Conservation (phyloP, 371 early-diverging fungal species). For the Mortierella sp. region DNA sequence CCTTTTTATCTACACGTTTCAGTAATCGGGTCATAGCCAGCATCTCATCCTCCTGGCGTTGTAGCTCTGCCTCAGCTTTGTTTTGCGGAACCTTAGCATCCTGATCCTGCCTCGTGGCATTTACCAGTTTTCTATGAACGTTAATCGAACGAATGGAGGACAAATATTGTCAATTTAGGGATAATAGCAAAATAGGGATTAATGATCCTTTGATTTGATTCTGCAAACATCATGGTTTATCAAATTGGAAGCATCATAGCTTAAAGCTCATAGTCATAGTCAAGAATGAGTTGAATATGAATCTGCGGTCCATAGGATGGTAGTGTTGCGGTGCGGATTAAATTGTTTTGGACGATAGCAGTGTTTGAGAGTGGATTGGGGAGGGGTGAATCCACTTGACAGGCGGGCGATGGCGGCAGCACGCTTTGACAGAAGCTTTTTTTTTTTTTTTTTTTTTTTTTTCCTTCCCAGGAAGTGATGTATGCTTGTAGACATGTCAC, state of each 20-base stretch:
- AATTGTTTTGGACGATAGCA: conserved; percentile 6
- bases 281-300: background rate
- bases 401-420: background rate
- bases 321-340: conserved; percentile 19
- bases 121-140: conserved; percentile 9
- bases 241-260: background rate
- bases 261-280: background rate
- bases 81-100: background rate
- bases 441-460: too few relatives aligned
- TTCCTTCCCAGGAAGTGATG: too few relatives aligned
- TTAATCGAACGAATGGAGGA: too few relatives aligned
- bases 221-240: background rate
- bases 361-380: background rate
- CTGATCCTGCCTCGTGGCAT: conserved; percentile 3
- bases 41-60: conserved; percentile 50
- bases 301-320: background rate
- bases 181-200: too few relatives aligned
- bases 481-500: conserved; percentile 3
- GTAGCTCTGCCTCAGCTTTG: conserved; percentile 32
- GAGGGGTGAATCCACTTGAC: background rate
- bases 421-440: background rate
- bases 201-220: background rate
- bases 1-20: conserved; percentile 21
- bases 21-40: conserved; percentile 28
- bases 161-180: background rate